These are phyloP conservation scores for Carex parvula DNA, from an alignment of 176 grass and related monocot genomes.

Conservation along the genomic window DNA sequence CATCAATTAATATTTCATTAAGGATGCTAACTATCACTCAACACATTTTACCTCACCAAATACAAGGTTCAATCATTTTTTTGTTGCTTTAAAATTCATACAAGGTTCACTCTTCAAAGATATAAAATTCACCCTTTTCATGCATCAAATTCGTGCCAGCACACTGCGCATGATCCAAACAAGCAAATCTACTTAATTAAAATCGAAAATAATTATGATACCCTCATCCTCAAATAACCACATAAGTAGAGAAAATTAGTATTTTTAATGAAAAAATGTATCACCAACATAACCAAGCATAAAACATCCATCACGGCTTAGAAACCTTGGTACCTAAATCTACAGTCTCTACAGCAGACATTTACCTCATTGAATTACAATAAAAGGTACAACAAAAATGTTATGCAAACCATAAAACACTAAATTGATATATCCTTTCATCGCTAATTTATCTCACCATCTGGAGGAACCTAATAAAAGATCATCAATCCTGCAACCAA, in stretches of 20 bases:
- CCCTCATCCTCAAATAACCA: neutral
- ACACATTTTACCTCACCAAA: too few species aligned
- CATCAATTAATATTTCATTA: too few species aligned
- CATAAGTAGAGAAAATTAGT: neutral
- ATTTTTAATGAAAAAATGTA: too few species aligned
- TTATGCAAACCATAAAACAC: neutral
- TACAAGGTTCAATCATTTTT: too few species aligned
- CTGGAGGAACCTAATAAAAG: neutral
- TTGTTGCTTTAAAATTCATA: too few species aligned
- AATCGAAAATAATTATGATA: neutral
- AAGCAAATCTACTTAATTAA: too few species aligned
- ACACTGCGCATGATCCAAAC: too few species aligned
- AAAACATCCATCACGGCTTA: neutral
- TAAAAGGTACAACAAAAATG: neutral
- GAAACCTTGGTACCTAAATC: neutral
- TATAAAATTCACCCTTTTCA: too few species aligned
- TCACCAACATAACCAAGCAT: neutral
- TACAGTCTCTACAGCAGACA: neutral
- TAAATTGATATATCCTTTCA: neutral
- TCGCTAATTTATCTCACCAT: neutral
- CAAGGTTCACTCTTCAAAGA: too few species aligned
- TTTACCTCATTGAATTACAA: neutral
- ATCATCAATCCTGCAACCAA: constrained; percentile 17
- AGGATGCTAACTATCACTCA: too few species aligned
- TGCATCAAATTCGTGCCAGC: too few species aligned